Conservation (phyloP, 2,329 filamentous ascomycete genomes). For the Paecilomyces variotii region DNA sequence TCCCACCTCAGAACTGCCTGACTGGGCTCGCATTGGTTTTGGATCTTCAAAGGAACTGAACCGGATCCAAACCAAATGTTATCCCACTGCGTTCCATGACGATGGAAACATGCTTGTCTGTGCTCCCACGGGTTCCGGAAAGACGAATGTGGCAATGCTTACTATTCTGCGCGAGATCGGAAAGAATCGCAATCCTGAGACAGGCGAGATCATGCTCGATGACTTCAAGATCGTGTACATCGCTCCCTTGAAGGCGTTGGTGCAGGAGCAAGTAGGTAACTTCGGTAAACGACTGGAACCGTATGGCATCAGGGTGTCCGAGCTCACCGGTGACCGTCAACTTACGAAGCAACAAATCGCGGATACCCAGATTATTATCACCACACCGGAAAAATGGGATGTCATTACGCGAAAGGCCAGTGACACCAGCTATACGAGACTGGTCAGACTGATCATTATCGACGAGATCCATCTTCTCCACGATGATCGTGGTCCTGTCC, state of each 20-base stretch:
- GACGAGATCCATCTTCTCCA: conserved; percentile 97
- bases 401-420: conserved; percentile 97
- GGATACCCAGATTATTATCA: conserved; percentile 96
- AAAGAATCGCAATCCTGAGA: conserved; percentile 80
- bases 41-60: conserved; percentile 81
- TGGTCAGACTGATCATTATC: conserved; percentile 93
- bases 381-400: conserved; percentile 98
- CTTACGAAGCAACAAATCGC: conserved; percentile 98
- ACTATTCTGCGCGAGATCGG: conserved; percentile 93
- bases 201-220: conserved; percentile 90
- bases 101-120: conserved; percentile 98
- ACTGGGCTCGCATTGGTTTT: conserved; percentile 85
- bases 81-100: conserved; percentile 78
- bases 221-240: conserved; percentile 99
- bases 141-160: conserved; percentile 98
- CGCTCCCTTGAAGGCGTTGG: conserved; percentile 86
- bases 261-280: conserved; percentile 97
- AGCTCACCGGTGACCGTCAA: conserved; percentile 93
- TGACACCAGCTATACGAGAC: conserved; percentile 90
- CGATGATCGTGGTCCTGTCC: conserved; percentile 90
- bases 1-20: conserved; percentile 78
- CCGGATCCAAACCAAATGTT: conserved; percentile 92
- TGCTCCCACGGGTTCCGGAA: conserved; percentile 92
- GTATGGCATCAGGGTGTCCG: conserved; percentile 88
- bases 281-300: conserved; percentile 85